Conservation (phyloP, 2,329 filamentous ascomycete species). For the Diplodia mutila region DNA sequence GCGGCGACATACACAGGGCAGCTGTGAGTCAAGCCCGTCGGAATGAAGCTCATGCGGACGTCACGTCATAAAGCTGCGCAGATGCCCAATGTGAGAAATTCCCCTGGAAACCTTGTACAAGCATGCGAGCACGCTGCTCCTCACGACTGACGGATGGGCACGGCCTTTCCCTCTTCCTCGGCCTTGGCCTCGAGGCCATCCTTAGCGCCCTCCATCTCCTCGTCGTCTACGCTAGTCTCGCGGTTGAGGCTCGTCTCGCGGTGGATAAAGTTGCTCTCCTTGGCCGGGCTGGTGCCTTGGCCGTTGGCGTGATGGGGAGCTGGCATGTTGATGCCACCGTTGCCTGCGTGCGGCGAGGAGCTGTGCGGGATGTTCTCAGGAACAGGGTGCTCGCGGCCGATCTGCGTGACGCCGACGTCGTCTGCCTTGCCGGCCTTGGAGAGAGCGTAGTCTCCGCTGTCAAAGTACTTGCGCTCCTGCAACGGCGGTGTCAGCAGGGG, state of each 20-base stretch:
- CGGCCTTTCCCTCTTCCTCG: slow-evolving; percentile 29
- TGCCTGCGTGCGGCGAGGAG: slow-evolving; percentile 61
- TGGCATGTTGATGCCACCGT: slow-evolving; percentile 19
- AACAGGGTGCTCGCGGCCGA: slow-evolving; percentile 92
- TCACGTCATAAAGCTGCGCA: slow-evolving; percentile 25
- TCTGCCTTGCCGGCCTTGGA: slow-evolving; percentile 97
- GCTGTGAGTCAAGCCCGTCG: slow-evolving; percentile 4
- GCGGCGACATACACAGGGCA: slow-evolving; percentile 13
- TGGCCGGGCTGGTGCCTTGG: slow-evolving; percentile 77
- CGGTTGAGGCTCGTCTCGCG: slow-evolving; percentile 76
- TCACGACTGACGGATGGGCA: slow-evolving; percentile 27
- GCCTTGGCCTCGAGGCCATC: slow-evolving; percentile 36
- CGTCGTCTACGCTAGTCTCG: slow-evolving; percentile 72
- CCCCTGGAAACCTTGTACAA: slow-evolving; percentile 6
- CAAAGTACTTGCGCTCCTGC: slow-evolving; percentile 92
- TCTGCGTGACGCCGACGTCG: slow-evolving; percentile 87
- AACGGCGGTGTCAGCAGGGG: neutral
- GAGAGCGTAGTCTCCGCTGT: slow-evolving; percentile 94
- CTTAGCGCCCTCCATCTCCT: slow-evolving; percentile 42
- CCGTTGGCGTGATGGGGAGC: slow-evolving; percentile 45
- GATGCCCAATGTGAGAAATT: slow-evolving; percentile 17
- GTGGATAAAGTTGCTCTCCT: slow-evolving; percentile 86
- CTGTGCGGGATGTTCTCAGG: slow-evolving; percentile 95
- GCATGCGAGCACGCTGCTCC: slow-evolving; percentile 1
- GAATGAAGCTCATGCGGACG: slow-evolving; percentile 19